phyloP scores from a whole-genome alignment of 2,329 filamentous ascomycete species.

The Botrytis elliptica region DNA sequence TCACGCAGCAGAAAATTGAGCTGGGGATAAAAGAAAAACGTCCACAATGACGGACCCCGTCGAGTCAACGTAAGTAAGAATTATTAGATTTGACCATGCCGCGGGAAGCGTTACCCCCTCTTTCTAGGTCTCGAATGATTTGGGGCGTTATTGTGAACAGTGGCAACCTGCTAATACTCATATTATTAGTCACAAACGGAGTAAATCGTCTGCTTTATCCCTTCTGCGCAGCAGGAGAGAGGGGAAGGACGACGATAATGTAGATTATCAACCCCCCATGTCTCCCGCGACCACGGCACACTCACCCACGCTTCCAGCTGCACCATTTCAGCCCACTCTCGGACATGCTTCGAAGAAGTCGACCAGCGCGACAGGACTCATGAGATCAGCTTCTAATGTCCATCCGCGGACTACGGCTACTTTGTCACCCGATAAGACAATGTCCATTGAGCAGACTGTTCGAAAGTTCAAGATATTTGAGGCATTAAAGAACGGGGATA shows the following conservation, averaged over 20 bases:
- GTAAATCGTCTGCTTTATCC: conserved; percentile 54
- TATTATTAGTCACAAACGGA: conserved; percentile 46
- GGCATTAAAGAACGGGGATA: conserved; percentile 85
- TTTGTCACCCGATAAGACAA: conserved; percentile 33
- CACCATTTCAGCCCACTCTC: conserved; percentile 31
- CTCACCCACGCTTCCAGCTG: conserved; percentile 29
- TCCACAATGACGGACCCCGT: conserved; percentile 1
- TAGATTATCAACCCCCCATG: conserved; percentile 35
- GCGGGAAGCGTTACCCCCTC: background rate
- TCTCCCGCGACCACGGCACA: conserved; percentile 32
- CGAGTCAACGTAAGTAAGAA: conserved; percentile 2
- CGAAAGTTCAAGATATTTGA: conserved; percentile 94
- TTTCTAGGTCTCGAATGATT: background rate
- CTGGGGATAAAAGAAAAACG: background rate
- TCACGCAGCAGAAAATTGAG: background rate
- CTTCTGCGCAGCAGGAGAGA: conserved; percentile 50
- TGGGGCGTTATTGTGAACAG: background rate
- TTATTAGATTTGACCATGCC: background rate
- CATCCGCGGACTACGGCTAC: conserved; percentile 26
- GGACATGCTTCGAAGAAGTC: conserved; percentile 34
- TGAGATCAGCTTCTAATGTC: conserved; percentile 28
- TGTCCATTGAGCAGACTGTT: conserved; percentile 86
- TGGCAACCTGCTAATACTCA: conserved; percentile 4
- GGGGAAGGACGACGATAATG: conserved; percentile 37
- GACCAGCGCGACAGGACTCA: conserved; percentile 34